phyloP scores from a whole-genome alignment of 1,284 basidiomycete species.

The Malassezia slooffiae region DNA sequence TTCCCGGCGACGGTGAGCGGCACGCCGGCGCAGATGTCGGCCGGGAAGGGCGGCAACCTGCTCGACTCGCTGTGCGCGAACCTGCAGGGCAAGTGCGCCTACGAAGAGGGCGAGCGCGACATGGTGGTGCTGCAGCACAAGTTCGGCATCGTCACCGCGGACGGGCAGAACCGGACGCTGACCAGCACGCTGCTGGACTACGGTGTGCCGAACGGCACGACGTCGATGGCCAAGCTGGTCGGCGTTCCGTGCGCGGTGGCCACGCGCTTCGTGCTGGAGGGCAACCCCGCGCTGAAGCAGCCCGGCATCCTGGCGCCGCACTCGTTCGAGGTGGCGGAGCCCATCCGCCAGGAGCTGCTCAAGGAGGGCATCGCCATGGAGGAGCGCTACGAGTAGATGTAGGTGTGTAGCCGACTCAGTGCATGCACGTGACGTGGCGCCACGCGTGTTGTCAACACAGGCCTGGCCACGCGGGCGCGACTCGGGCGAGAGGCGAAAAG shows the following conservation, averaged over 20 bases:
- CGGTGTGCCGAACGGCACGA: conserved; percentile 65
- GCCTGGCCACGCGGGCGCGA: too few species aligned
- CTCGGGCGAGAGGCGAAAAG: too few species aligned
- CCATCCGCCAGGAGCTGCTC: conserved; percentile 41
- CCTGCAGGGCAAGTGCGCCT: conserved; percentile 83
- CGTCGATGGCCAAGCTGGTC: conserved; percentile 89
- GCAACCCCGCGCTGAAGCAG: conserved; percentile 54
- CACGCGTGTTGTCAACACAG: too few species aligned
- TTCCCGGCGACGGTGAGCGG: conserved; percentile 49
- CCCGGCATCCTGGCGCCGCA: conserved; percentile 68
- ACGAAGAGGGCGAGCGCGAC: conserved; percentile 80
- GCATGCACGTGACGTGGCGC: too few species aligned
- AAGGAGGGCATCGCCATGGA: conserved; percentile 44
- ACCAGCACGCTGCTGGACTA: conserved; percentile 89
- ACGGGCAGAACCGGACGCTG: conserved; percentile 64
- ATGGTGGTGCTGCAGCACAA: conserved; percentile 97
- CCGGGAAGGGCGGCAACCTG: conserved; percentile 63
- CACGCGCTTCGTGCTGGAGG: conserved; percentile 59
- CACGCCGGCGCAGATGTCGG: conserved; percentile 51
- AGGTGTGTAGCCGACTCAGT: too few species aligned
- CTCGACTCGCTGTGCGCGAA: conserved; percentile 88
- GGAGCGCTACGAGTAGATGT: conserved; percentile 40
- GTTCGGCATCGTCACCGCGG: conserved; percentile 27
- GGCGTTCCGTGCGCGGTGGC: conserved; percentile 92
- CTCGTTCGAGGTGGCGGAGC: conserved; percentile 55